Evolutionary conservation across 192 early-diverging fungal genomes (phyloP), one percentile per base, ranked within the genome.

Genomic region (Dissophora globulifera): DNA sequence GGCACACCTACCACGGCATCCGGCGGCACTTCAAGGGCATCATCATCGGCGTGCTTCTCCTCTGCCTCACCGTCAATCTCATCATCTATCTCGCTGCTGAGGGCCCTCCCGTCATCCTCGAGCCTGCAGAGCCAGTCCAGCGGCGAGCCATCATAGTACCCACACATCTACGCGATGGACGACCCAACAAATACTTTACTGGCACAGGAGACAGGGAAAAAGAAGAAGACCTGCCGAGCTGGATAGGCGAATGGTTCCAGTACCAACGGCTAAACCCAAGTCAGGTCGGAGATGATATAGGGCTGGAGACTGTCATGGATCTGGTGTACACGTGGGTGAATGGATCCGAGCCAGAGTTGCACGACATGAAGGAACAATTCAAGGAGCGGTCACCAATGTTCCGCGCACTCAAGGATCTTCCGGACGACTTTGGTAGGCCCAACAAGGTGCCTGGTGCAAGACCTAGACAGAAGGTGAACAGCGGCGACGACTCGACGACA

Each of bases 291-390:
- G 35, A 5, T 12, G 10, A 45, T 1, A 19, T 53, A 22, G 41
- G 43, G 40, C 22, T 52, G 16, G 33, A 40, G 22, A 9, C 38
- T 17, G 41, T 5, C 4, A 42, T 81, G 20, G 80, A 81, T 51
- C 23, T 81, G n/a, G 50, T 81, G 8, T 81, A 81, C 33, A 81
- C 75, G 0, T 81, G 80, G 80, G 80, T 81, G 27, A 81, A 81
- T 60, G 80, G 80, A 26, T 50, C 71, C 2, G 80, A 78, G 2
- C 42, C 62, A 11, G 26, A 1, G 2, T 48, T 72, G 30, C 17
- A 20, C 33, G 43, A 49, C 1, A 50, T 80, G 41, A 56, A 53
- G 40, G 55, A 72, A 19, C 19, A 38, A 9, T 64, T 52, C 23
- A 56, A 64, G 17, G 60, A 40, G 11, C 53, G 22, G 2, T 64